Conservation (phyloP, 257 asterid species). For the Apocynum venetum region DNA sequence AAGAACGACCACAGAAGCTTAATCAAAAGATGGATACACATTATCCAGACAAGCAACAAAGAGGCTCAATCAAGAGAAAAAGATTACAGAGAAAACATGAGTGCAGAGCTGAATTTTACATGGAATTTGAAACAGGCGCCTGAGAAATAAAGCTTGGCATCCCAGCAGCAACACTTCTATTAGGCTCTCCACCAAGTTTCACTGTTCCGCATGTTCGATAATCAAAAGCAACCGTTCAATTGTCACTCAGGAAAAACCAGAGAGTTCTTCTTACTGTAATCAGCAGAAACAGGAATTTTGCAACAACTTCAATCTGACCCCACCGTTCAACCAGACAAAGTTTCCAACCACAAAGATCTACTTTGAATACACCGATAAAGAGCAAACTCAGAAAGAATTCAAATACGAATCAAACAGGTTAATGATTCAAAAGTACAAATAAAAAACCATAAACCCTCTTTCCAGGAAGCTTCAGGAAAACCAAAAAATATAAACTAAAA, state of each 20-base stretch:
- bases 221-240: constrained; percentile 26
- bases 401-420: constrained; percentile 37
- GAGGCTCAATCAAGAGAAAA: not conserved
- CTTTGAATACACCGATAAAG: constrained; percentile 20
- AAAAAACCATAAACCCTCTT: constrained; percentile 32
- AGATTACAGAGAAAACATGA: not conserved
- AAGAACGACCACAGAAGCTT: not conserved
- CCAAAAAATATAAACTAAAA: not conserved
- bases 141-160: constrained; percentile 88
- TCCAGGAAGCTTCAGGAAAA: constrained; percentile 12
- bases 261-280: not conserved
- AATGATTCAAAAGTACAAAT: constrained; percentile 10
- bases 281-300: constrained; percentile 1
- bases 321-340: constrained; percentile 15
- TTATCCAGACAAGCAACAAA: not conserved
- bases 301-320: constrained; percentile 19
- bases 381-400: constrained; percentile 12
- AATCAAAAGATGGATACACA: not conserved
- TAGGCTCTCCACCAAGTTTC: constrained; percentile 48
- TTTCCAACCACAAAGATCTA: not conserved
- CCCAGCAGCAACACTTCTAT: constrained; percentile 41
- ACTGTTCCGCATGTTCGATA: constrained; percentile 32
- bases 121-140: constrained; percentile 50
- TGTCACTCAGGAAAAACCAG: not conserved
- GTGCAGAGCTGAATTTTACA: constrained; percentile 34